Evolutionary conservation across 768 basidiomycete genomes (phyloP).

Genomic region (Boletus vermiculosoides): DNA sequence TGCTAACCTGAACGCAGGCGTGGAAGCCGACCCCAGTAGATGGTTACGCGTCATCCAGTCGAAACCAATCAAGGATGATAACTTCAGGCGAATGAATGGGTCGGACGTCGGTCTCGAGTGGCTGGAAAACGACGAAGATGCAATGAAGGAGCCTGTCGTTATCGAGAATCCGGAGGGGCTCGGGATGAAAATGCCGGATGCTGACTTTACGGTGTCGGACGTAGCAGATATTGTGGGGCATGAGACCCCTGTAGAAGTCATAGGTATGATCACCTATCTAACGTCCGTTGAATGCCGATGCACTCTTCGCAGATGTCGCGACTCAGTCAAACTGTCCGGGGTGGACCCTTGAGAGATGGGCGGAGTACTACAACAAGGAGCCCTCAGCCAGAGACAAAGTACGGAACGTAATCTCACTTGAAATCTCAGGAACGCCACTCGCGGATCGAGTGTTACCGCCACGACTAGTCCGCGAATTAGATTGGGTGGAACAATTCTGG

Average conservation of each 20-base stretch:
- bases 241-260: constrained; percentile 83
- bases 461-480: constrained; percentile 79
- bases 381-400: constrained; percentile 76
- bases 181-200: constrained; percentile 86
- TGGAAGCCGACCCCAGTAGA: constrained; percentile 56
- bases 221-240: constrained; percentile 79
- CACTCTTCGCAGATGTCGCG: constrained; percentile 63
- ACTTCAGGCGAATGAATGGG: constrained; percentile 68
- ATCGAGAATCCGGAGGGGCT: constrained; percentile 76
- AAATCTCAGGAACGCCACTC: constrained; percentile 84
- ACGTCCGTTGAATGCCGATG: constrained; percentile 3
- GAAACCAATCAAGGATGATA: constrained; percentile 59
- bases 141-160: constrained; percentile 81
- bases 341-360: constrained; percentile 93
- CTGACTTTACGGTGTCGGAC: constrained; percentile 71
- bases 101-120: constrained; percentile 67
- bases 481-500: constrained; percentile 98
- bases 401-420: constrained; percentile 92
- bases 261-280: constrained; percentile 52
- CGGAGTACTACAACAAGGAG: constrained; percentile 75
- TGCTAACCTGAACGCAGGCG: constrained; percentile 66
- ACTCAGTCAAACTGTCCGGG: constrained; percentile 82
- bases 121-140: constrained; percentile 68
- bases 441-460: constrained; percentile 81
- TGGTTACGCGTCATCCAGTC: constrained; percentile 71